Conservation (phyloP, 495 filamentous ascomycete species). For the Daldinia grandis region DNA sequence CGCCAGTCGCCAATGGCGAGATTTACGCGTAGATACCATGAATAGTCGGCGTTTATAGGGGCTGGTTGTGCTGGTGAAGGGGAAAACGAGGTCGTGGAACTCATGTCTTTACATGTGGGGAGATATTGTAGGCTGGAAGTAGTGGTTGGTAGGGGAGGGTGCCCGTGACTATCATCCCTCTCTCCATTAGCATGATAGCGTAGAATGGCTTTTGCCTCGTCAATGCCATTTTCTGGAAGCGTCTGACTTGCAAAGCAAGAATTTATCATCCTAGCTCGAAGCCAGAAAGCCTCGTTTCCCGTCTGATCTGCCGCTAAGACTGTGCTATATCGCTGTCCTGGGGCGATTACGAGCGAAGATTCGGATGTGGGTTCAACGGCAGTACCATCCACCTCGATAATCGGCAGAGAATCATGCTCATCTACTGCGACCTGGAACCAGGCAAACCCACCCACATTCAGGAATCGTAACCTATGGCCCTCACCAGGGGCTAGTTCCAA, state of each 20-base stretch:
- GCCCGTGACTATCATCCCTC: slow-evolving; percentile 12
- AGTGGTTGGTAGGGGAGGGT: slow-evolving; percentile 48
- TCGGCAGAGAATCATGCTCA: slow-evolving; percentile 52
- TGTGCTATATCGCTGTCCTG: slow-evolving; percentile 74
- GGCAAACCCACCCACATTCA: slow-evolving; percentile 70
- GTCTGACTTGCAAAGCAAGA: slow-evolving; percentile 61
- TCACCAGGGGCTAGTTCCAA: slow-evolving; percentile 57
- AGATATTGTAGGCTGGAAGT: slow-evolving; percentile 48
- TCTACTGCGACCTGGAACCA: slow-evolving; percentile 65
- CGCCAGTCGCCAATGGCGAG: slow-evolving; percentile 65
- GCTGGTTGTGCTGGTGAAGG: slow-evolving; percentile 52
- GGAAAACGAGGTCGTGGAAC: slow-evolving; percentile 46
- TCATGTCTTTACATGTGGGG: slow-evolving; percentile 55
- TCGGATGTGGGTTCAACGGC: slow-evolving; percentile 63
- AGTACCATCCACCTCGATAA: slow-evolving; percentile 81
- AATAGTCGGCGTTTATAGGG: slow-evolving; percentile 54
- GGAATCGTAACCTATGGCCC: slow-evolving; percentile 72
- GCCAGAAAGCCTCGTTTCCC: slow-evolving; percentile 66
- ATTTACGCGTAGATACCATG: slow-evolving; percentile 59
- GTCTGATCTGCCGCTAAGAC: slow-evolving; percentile 67
- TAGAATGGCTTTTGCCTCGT: slow-evolving; percentile 65
- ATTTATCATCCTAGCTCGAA: slow-evolving; percentile 64
- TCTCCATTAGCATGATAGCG: slow-evolving; percentile 47
- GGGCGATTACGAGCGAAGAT: slow-evolving; percentile 61
- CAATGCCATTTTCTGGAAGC: slow-evolving; percentile 54